These are phyloP conservation scores for Globisporangium mamillatum DNA, from an alignment of 352 stramenopile species.

Conservation along the genomic window DNA sequence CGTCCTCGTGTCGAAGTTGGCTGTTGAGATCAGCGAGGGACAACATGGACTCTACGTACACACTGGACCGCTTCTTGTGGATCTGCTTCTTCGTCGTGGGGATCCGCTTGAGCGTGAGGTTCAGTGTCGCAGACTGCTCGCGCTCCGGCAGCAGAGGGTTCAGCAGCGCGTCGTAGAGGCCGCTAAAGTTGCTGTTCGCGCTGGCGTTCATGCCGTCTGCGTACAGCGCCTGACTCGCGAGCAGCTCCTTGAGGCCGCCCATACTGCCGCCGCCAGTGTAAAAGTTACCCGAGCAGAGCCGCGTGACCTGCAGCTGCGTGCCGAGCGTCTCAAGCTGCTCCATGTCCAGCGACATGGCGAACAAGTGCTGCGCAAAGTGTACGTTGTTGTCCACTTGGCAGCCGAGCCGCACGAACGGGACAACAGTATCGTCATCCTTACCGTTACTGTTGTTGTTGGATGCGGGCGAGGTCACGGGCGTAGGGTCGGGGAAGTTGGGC, in stretches of 20 bases:
- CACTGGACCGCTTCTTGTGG: constrained; percentile 4
- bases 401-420: constrained; percentile 54
- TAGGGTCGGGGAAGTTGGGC: constrained; percentile 70
- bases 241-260: constrained; percentile 30
- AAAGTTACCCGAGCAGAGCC: constrained; percentile 73
- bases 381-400: constrained; percentile 80
- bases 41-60: constrained; percentile 15
- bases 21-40: constrained; percentile 10
- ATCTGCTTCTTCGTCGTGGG: background rate
- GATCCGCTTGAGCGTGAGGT: constrained; percentile 32
- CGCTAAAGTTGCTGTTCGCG: constrained; percentile 26
- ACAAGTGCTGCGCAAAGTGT: constrained; percentile 69
- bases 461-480: constrained; percentile 14
- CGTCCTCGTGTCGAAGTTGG: background rate
- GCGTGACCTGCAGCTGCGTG: constrained; percentile 43
- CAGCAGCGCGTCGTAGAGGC: constrained; percentile 50
- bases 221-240: constrained; percentile 40
- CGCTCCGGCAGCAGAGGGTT: constrained; percentile 31
- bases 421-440: constrained; percentile 6
- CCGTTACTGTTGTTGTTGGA: background rate
- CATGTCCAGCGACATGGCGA: constrained; percentile 58
- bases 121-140: constrained; percentile 19
- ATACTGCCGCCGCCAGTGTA: constrained; percentile 34
- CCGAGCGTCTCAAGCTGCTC: constrained; percentile 40
- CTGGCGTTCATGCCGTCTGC: constrained; percentile 37